phyloP scores from a whole-genome alignment of 495 filamentous ascomycete species.

The Aspergillus asperescens region DNA sequence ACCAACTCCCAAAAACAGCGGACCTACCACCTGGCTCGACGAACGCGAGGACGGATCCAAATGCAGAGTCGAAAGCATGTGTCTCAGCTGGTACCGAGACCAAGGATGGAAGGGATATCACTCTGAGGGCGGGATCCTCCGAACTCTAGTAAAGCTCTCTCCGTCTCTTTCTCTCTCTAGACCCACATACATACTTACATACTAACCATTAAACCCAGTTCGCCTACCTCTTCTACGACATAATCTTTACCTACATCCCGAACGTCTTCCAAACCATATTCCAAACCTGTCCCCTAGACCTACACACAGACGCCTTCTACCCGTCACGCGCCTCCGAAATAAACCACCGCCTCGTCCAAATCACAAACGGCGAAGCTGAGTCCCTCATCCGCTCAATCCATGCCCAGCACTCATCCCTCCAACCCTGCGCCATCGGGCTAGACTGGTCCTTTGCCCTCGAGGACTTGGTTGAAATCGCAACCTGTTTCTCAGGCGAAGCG shows the following conservation, averaged over 20 bases:
- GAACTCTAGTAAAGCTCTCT: conserved; percentile 59
- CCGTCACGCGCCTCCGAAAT: conserved; percentile 79
- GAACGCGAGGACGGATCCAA: conserved; percentile 60
- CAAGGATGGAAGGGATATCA: conserved; percentile 94
- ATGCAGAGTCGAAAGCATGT: conserved; percentile 88
- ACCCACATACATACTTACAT: not conserved
- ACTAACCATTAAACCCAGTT: conserved; percentile 43
- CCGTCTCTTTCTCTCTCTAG: not conserved
- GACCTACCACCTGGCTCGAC: conserved; percentile 86
- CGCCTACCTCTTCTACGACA: conserved; percentile 86
- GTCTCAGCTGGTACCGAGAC: conserved; percentile 73
- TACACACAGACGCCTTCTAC: conserved; percentile 93
- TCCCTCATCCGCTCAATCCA: conserved; percentile 63
- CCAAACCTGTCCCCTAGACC: conserved; percentile 88
- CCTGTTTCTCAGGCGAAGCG: conserved; percentile 72
- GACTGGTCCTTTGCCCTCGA: conserved; percentile 82
- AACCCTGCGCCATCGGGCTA: conserved; percentile 81
- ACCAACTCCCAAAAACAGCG: conserved; percentile 41
- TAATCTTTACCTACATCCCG: conserved; percentile 88
- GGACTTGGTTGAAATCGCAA: conserved; percentile 78
- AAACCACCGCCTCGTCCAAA: conserved; percentile 78
- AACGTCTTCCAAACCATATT: conserved; percentile 96
- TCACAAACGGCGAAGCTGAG: conserved; percentile 68
- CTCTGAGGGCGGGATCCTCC: conserved; percentile 80
- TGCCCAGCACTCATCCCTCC: conserved; percentile 55